Evolutionary conservation across 1,284 basidiomycete genomes (phyloP).

Genomic region (Austropuccinia psidii): DNA sequence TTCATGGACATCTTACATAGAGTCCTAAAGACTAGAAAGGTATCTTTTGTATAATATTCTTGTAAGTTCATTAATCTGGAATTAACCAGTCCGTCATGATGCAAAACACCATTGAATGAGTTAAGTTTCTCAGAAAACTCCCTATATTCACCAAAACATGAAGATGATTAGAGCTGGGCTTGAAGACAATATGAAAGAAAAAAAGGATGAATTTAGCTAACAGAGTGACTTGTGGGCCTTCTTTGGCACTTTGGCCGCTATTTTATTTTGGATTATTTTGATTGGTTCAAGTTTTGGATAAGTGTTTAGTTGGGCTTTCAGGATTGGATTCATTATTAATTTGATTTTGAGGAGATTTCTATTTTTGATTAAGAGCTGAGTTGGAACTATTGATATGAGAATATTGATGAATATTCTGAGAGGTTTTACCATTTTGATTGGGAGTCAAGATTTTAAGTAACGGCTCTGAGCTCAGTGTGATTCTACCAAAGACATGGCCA

Average conservation of each 20-base stretch:
- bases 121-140: conserved; percentile 43
- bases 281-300: too few relatives aligned
- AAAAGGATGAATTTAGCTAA: conserved; percentile 7
- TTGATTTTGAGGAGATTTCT: too few relatives aligned
- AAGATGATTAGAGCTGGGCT: too few relatives aligned
- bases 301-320: too few relatives aligned
- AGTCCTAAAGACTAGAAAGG: conserved; percentile 89
- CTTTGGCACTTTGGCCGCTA: not conserved
- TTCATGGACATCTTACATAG: conserved; percentile 98
- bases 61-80: conserved; percentile 46
- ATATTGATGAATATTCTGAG: too few relatives aligned
- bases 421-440: too few relatives aligned
- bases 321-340: too few relatives aligned
- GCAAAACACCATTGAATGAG: conserved; percentile 39
- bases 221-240: conserved; percentile 28
- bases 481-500: conserved; percentile 79
- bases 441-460: not conserved
- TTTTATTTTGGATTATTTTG: too few relatives aligned
- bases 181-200: too few relatives aligned
- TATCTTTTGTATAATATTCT: conserved; percentile 87
- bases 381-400: not conserved
- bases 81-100: conserved; percentile 39
- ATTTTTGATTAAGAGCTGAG: too few relatives aligned
- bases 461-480: conserved; percentile 40
- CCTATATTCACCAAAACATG: too few relatives aligned